Evolutionary conservation across 257 asterid genomes (phyloP), one percentile per base, ranked within the genome.

Genomic region (Solanum corneliomulleri): DNA sequence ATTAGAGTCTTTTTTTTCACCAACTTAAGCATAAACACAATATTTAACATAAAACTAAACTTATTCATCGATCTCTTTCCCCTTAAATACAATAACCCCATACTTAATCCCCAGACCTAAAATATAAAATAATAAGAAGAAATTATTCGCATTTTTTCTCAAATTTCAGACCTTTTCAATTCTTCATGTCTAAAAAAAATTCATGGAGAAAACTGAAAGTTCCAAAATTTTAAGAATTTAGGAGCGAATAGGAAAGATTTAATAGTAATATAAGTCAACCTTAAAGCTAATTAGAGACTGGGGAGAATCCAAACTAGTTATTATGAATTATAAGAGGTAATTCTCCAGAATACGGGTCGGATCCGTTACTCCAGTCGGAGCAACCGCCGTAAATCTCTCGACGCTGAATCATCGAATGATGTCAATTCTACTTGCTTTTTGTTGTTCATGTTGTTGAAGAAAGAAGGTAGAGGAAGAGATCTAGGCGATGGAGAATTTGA

Each of bases 401-500:
- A 85, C 23, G 98, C 99, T 1, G 92, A 91, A 84, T 94, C 93
- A 3, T 93, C 95, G 52, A 75, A 84, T 8, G 89, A 85, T 62
- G 86, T 83, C 58, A 11, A 62, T 82, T 83, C 85, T 20, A 31
- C 83, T 58, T 83, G 89, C 47, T 87, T 85, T 35, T 82, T 89
- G 87, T 47, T 89, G 70, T 45, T 89, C 89, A 76, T 89, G 71
- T 16, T 88, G 90, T 47, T 89, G 89, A 91, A 90, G 62, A 95
- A 95, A 7, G 94, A 91, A 74, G 98, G 98, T 23, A 94, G 78
- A 27, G 98, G 98, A 31, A 95, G 88, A 5, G 97, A 87, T 25
- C 93, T 91, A 29, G 98, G 98, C 78, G 98, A 92, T 11, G 98
- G 98, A 69, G 98, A 95, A 14, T 87, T 84, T 25, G 90, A 82